Evolutionary conservation across 139 green algal species (phyloP), one percentile per base, ranked within the genome.

Genomic region (Eudorina sp.): DNA sequence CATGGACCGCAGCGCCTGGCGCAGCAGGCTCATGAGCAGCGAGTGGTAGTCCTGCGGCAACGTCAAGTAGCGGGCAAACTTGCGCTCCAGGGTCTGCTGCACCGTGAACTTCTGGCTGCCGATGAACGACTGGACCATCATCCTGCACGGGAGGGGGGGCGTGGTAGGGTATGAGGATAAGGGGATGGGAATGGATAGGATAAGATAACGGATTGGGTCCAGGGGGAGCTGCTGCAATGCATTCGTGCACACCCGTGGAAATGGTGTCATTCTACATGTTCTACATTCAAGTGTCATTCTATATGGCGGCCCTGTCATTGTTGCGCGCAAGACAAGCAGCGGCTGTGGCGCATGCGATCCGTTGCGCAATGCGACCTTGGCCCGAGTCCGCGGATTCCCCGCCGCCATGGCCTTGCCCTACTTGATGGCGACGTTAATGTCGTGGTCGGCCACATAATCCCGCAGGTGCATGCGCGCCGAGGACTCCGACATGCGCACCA

Each of bases 401-500:
- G n/a, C n/a, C n/a, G n/a, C n/a, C n/a, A n/a, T n/a, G 41, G 73
- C 41, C 70, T 34, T 25, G 25, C 38, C 83, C 73, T 79, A 95
- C 92, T 90, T 91, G 89, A 97, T 96, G 77, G 95, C 95, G 18
- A 93, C 88, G 86, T 98, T 95, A 27, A 98, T 94, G 93, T 99
- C 97, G n/a, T 94, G 86, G 31, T 96, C 92, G 1, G 90, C 92
- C 48, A 99, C 98, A 41, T 96, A 95, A 36, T 97, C 93, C 21
- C 97, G 92, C 85, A 99, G 93, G 92, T 99, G 98, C 97, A 99
- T 99, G 74, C 90, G 90, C 0, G 98, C 98, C 46, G 98, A 94
- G 53, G 98, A 96, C 95, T 99, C 98, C 0, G 91, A 88, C 97
- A 99, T 99, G 90, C 98, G 97, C 78, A 99, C 98, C 90, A 99